These are phyloP conservation scores for Alliaria petiolata DNA, from an alignment of 345 rosid genomes.

Conservation along the genomic window DNA sequence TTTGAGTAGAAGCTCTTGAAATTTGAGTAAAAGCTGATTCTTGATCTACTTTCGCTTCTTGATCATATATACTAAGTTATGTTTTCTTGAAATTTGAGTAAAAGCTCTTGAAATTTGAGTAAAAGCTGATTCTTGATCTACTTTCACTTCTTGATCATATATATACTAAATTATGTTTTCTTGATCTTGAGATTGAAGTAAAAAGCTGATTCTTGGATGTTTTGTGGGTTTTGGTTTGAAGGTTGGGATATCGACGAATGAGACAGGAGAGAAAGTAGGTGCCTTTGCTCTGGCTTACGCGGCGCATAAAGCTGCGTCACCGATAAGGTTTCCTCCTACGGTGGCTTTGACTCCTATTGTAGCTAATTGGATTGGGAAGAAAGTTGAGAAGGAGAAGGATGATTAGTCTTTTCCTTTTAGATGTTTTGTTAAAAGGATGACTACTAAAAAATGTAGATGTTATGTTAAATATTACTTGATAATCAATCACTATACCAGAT, in stretches of 20 bases:
- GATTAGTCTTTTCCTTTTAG: constrained; percentile 8
- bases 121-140: not conserved
- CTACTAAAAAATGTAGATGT: not conserved
- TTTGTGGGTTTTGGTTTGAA: constrained; percentile 19
- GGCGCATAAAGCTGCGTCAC: constrained; percentile 97
- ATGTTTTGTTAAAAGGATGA: not conserved
- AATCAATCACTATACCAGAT: not conserved
- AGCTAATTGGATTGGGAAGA: constrained; percentile 87
- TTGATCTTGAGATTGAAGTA: too few species aligned
- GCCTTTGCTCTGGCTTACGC: constrained; percentile 86
- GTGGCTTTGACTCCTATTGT: constrained; percentile 91
- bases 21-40: not conserved
- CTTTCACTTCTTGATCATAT: too few species aligned
- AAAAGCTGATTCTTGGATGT: too few species aligned
- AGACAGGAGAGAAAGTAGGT: constrained; percentile 77
- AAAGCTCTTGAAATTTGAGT: not conserved
- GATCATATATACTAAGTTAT: too few species aligned
- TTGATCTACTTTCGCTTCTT: too few species aligned
- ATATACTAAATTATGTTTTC: too few species aligned
- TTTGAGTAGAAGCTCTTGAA: too few species aligned
- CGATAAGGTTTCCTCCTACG: constrained; percentile 84
- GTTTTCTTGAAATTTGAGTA: too few species aligned
- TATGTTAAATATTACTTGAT: not conserved
- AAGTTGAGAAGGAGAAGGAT: constrained; percentile 45
- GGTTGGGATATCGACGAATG: constrained; percentile 76